phyloP scores from a whole-genome alignment of 1,139 yeast species.

The Kluyveromyces sp. region DNA sequence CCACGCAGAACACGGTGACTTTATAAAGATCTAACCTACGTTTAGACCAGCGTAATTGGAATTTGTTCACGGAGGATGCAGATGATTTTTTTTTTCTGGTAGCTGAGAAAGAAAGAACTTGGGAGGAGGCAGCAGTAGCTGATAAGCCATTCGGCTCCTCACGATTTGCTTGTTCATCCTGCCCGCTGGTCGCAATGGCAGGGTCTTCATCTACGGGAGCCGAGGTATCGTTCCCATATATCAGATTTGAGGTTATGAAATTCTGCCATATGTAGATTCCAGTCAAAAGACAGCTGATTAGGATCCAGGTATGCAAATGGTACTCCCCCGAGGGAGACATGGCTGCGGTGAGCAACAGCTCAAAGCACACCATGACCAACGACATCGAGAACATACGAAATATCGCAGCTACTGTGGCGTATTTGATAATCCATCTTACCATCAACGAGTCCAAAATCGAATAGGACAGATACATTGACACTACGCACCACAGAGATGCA shows the following conservation, averaged over 20 bases:
- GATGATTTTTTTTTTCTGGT: slow-evolving; percentile 6
- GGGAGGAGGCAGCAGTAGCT: neutral
- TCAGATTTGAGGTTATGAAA: slow-evolving; percentile 80
- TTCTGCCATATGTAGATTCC: slow-evolving; percentile 79
- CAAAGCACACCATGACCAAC: slow-evolving; percentile 60
- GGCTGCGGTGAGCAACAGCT: slow-evolving; percentile 59
- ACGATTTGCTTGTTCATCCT: slow-evolving; percentile 4
- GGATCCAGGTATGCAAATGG: slow-evolving; percentile 83
- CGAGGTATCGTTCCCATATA: slow-evolving; percentile 43
- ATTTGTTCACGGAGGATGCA: slow-evolving; percentile 8
- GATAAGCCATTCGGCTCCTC: neutral
- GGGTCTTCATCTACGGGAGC: too few species aligned
- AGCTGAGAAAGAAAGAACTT: neutral
- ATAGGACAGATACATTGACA: slow-evolving; percentile 76
- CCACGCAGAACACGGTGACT: slow-evolving; percentile 91
- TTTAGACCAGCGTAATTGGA: slow-evolving; percentile 20
- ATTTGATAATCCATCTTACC: slow-evolving; percentile 90
- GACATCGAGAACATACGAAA: slow-evolving; percentile 80
- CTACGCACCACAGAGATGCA: slow-evolving; percentile 77
- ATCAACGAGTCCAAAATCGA: slow-evolving; percentile 83
- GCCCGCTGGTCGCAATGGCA: too few species aligned
- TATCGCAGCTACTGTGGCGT: slow-evolving; percentile 81
- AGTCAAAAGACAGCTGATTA: slow-evolving; percentile 79
- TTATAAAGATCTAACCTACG: slow-evolving; percentile 67
- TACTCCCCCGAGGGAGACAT: slow-evolving; percentile 50